Evolutionary conservation across 2,329 filamentous ascomycete species (phyloP).

Genomic region (Coniochaeta prunicola): DNA sequence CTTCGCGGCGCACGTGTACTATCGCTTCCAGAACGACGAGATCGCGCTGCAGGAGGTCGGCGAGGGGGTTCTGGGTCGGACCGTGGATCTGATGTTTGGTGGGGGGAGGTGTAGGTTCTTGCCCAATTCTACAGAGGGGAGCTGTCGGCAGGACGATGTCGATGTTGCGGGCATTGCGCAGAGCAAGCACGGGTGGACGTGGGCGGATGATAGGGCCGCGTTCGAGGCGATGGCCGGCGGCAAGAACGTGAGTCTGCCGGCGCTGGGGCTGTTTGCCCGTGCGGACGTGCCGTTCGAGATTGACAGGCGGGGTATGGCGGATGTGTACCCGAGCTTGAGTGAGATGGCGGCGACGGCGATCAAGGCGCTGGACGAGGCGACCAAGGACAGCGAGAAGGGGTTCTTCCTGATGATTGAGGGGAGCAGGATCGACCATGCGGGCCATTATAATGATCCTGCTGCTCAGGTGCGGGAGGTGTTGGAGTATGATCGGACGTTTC

Average conservation of each 20-base stretch:
- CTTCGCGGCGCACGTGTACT: constrained; percentile 82
- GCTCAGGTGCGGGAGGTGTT: constrained; percentile 86
- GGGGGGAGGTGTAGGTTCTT: constrained; percentile 92
- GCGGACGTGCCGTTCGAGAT: constrained; percentile 89
- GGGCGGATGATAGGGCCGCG: constrained; percentile 61
- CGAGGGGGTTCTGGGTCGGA: constrained; percentile 74
- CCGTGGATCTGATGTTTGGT: constrained; percentile 88
- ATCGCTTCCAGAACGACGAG: constrained; percentile 73
- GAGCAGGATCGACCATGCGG: constrained; percentile 91
- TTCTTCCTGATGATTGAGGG: constrained; percentile 99
- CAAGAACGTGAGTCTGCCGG: constrained; percentile 63
- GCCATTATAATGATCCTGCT: constrained; percentile 76
- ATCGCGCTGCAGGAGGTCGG: constrained; percentile 93
- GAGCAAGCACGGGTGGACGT: constrained; percentile 71
- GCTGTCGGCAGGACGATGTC: constrained; percentile 73
- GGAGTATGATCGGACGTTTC: constrained; percentile 87
- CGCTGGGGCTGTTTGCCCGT: constrained; percentile 78
- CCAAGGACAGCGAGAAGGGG: constrained; percentile 75
- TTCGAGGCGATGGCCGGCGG: constrained; percentile 71
- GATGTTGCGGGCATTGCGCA: constrained; percentile 69
- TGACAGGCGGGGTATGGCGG: constrained; percentile 71
- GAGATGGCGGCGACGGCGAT: constrained; percentile 88
- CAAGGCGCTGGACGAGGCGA: constrained; percentile 71
- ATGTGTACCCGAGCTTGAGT: constrained; percentile 79
- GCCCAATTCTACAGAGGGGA: constrained; percentile 70